Evolutionary conservation across 495 filamentous ascomycete species (phyloP).

Genomic region (Penicillium cinerascens): DNA sequence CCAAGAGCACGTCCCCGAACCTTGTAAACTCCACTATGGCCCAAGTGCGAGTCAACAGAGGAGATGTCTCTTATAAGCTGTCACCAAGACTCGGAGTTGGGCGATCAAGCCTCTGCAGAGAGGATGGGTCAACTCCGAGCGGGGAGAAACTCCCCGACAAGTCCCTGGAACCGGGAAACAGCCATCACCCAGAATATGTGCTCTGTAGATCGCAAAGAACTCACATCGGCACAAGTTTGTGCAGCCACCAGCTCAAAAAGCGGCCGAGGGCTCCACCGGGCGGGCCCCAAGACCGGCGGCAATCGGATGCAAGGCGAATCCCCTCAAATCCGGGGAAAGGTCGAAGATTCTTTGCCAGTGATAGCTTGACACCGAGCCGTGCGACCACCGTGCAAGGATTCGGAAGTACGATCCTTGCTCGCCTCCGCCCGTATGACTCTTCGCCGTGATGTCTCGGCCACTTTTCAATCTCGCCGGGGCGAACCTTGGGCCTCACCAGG

Average conservation of each 20-base stretch:
- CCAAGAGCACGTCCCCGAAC: neutral
- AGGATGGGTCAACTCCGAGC: neutral
- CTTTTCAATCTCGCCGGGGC: conserved; percentile 14
- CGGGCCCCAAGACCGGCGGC: neutral
- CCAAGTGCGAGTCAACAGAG: neutral
- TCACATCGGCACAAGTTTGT: neutral
- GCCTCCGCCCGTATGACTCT: conserved; percentile 16
- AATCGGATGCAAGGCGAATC: conserved; percentile 9
- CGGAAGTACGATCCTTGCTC: conserved; percentile 13
- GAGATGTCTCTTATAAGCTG: neutral
- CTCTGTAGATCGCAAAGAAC: neutral
- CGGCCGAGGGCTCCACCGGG: neutral
- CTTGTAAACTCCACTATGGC: neutral
- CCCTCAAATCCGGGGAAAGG: conserved; percentile 13
- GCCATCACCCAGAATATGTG: neutral
- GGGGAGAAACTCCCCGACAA: neutral
- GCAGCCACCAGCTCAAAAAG: neutral
- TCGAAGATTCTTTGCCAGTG: conserved; percentile 22
- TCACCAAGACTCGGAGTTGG: neutral
- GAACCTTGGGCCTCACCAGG: neutral
- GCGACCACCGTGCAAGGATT: conserved; percentile 20
- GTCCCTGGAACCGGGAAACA: neutral
- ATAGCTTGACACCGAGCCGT: conserved; percentile 19
- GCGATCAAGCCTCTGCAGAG: neutral
- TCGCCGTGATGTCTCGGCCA: conserved; percentile 18